Evolutionary conservation across 305 asterid genomes (phyloP), one percentile per base, ranked within the genome.

Genomic region (Fraxinus xanthoxyloides): DNA sequence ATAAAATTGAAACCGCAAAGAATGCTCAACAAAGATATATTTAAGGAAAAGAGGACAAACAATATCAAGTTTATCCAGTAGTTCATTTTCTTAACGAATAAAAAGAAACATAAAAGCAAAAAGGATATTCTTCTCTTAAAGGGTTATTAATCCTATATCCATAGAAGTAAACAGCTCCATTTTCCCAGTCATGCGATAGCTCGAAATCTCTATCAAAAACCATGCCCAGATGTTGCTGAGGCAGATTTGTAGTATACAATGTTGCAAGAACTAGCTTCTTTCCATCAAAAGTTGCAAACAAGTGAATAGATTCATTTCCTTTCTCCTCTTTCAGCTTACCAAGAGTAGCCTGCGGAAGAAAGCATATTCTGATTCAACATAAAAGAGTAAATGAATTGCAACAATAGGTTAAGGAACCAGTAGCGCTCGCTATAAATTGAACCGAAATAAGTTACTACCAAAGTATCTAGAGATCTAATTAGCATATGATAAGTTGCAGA

Each of bases 191-290:
- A 17, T n/a, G 65, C 7, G 23, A 54, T n/a, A 54, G 21, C 24
- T 54, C 23, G 9, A 54, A 54, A n/a, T 54, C 65, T 54, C 65
- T 54, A n/a, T 54, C 24, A 17, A 54, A 54, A 5, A 54, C 9
- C 65, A 17, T 15, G 81, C 85, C 92, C 79, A 89, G 82, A 51
- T 82, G 90, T 36, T 87, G 92, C 31, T 89, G 90, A 2, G 92
- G 92, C 76, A 89, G 23, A 81, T 84, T 89, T 15, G 84, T 89
- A 26, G 88, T 40, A 34, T 40, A 38, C 31, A 89, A 88, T 76
- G 89, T 89, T 24, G 88, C 87, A 77, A 89, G 88, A 46, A 87
- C 92, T 54, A 84, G 84, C 84, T 87, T 87, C 82, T 87, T 77
- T 12, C 77, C 87, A 67, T 74, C 86, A 51, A 85, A 70, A 10